Evolutionary conservation across 805 yeast genomes (phyloP), one percentile per base, ranked within the genome.

Genomic region (Suhomyces sp.): DNA sequence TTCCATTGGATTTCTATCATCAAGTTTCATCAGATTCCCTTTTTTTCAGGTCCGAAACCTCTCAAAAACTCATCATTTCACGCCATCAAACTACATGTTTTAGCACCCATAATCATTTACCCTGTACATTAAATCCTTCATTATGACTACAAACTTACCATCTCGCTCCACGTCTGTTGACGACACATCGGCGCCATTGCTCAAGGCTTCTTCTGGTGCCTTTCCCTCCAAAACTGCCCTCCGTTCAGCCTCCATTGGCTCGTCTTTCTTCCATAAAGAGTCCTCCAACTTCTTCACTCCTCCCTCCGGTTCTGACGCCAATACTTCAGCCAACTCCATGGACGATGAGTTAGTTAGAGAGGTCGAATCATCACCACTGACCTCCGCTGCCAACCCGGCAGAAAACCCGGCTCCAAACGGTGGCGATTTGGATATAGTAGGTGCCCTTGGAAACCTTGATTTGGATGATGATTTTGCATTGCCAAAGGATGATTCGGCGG

Each of bases 371-470:
- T 8, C 33, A 6, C 25, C 31, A 14, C 32, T 10, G 17, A 33
- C 26, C 9, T 18, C 23, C 14, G 34, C 25, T 5, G 24, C 32
- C 7, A 23, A 36, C 5, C 13, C 36, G 9, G 19, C 44, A n/a
- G 35, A 19, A 18, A 5, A 28, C 23, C 35, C 38, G 19, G 19
- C 47, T 13, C 15, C 36, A 9, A 42, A 20, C 16, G 42, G 33
- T 7, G 38, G 35, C 16, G 61, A 56, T 18, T 55, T 67, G 48
- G 77, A 73, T 41, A 63, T 74, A 28, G 74, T 68, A 18, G 73
- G 74, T 11, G 77, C 77, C 14, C 53, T 74, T 26, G 68, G 67
- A 30, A 66, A 68, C 25, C 56, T 74, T 29, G 65, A 71, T 48
- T 57, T 74, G 36, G 33, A 29, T 19, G 33, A 20, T 8, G 33